Percentiles rank a stretch among this genome's conserved stretches.
These are phyloP conservation scores for Fusarium kyushuense DNA, from an alignment of 2,329 filamentous ascomycete genomes.

Conservation along the genomic window DNA sequence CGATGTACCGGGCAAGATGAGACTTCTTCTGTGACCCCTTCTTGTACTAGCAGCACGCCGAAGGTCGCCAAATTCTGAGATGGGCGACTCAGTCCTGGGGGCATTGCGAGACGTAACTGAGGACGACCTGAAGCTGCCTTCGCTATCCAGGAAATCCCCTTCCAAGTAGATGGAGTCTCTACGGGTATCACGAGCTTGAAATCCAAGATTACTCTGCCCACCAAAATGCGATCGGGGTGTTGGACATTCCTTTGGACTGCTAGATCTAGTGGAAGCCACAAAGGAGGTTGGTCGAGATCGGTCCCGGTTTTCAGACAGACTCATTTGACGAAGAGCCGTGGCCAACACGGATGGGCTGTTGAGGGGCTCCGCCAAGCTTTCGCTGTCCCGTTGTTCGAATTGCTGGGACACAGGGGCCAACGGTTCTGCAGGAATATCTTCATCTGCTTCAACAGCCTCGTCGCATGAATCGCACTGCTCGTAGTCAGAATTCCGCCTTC, in stretches of 20 bases:
- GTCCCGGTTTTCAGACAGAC: constrained; percentile 48
- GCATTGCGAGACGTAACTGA: constrained; percentile 77
- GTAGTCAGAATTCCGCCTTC: constrained; percentile 56
- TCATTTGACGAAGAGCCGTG: constrained; percentile 62
- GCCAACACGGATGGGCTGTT: constrained; percentile 65
- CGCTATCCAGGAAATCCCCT: constrained; percentile 86
- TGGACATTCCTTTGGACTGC: constrained; percentile 88
- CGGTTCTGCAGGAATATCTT: constrained; percentile 27
- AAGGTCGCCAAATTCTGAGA: constrained; percentile 84
- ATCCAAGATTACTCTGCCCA: constrained; percentile 65
- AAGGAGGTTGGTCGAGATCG: constrained; percentile 64
- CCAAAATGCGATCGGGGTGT: constrained; percentile 87
- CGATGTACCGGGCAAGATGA: constrained; percentile 82
- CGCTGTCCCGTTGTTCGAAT: constrained; percentile 26
- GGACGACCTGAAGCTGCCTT: constrained; percentile 86
- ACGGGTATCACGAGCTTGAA: constrained; percentile 72
- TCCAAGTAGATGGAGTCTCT: constrained; percentile 84
- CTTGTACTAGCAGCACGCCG: constrained; percentile 81
- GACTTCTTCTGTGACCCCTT: constrained; percentile 86
- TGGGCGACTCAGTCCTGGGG: constrained; percentile 86
- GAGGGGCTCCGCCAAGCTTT: constrained; percentile 41
- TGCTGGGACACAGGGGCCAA: constrained; percentile 31
- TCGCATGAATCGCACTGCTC: constrained; percentile 48
- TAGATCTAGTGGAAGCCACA: constrained; percentile 83
- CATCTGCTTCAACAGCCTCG: constrained; percentile 52